Percentiles rank a stretch among this genome's conserved stretches.
Evolutionary conservation across 2,329 filamentous ascomycete species (phyloP).

Genomic region (Beauveria bassiana): DNA sequence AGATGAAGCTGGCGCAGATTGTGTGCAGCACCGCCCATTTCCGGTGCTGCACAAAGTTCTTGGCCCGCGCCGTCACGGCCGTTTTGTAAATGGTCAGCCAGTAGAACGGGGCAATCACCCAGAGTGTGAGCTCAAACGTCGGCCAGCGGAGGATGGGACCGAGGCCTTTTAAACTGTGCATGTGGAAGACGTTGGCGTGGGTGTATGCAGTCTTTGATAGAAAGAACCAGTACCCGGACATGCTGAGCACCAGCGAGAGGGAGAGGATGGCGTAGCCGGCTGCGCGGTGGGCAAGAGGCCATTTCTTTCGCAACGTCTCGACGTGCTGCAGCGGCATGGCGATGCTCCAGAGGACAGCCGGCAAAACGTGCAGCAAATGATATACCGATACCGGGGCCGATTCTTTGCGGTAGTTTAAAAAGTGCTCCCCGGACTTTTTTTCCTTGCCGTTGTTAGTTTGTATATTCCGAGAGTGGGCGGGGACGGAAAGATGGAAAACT

Average conservation of each 20-base stretch:
- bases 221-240: not conserved
- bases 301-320: not conserved
- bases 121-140: not conserved
- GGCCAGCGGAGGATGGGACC: not conserved
- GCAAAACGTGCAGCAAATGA: not conserved
- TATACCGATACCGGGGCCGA: not conserved
- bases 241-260: not conserved
- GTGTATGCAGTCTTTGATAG: not conserved
- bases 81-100: conserved; percentile 1
- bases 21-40: conserved; percentile 8
- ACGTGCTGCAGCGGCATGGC: conserved; percentile 9
- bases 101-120: not conserved
- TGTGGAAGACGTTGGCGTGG: not conserved
- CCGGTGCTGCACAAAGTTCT: no score
- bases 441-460: not conserved
- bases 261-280: conserved; percentile 2
- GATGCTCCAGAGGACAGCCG: conserved; percentile 3
- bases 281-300: not conserved
- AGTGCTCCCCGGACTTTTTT: not conserved
- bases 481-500: not conserved
- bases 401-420: not conserved
- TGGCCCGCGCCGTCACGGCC: not conserved
- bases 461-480: not conserved
- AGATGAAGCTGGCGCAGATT: not conserved
- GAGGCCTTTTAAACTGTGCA: not conserved